Conservation (phyloP, 768 basidiomycete genomes). For the Lentinula sp. region DNA sequence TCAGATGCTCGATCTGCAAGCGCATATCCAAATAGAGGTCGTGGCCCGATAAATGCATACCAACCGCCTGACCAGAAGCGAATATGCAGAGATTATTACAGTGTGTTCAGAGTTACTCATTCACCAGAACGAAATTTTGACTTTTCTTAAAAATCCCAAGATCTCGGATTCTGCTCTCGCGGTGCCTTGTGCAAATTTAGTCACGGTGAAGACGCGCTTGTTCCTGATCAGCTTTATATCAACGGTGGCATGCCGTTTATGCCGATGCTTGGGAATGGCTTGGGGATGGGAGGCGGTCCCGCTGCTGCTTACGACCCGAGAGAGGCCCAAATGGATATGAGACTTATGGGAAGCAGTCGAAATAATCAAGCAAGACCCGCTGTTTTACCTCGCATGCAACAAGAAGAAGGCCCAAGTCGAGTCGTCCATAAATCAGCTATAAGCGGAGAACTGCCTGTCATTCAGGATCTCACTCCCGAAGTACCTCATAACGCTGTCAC, state of each 20-base stretch:
- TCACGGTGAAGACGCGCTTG: slow-evolving; percentile 84
- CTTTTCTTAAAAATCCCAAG: slow-evolving; percentile 31
- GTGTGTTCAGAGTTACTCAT: slow-evolving; percentile 42
- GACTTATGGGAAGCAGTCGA: slow-evolving; percentile 37
- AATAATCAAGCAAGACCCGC: slow-evolving; percentile 45
- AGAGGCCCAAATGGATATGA: slow-evolving; percentile 78
- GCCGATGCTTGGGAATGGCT: slow-evolving; percentile 61
- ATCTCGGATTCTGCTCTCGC: slow-evolving; percentile 86
- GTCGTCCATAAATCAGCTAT: slow-evolving; percentile 30
- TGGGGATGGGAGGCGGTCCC: slow-evolving; percentile 37
- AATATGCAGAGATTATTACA: slow-evolving; percentile 88
- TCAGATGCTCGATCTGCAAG: slow-evolving; percentile 29
- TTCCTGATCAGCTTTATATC: slow-evolving; percentile 66
- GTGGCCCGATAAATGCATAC: slow-evolving; percentile 43
- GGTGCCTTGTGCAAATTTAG: slow-evolving; percentile 89
- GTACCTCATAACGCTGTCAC: slow-evolving; percentile 27
- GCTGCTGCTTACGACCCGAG: slow-evolving; percentile 68
- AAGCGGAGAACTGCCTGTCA: slow-evolving; percentile 75
- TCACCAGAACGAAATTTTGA: slow-evolving; percentile 5
- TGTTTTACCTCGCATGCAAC: slow-evolving; percentile 47
- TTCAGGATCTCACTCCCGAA: slow-evolving; percentile 75
- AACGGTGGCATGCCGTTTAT: slow-evolving; percentile 54
- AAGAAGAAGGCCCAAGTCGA: slow-evolving; percentile 40
- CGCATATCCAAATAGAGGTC: slow-evolving; percentile 35
- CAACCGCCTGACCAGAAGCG: slow-evolving; percentile 68